Evolutionary conservation across 1,284 basidiomycete genomes (phyloP), one percentile per base, ranked within the genome.

Genomic region (Cystobasidiaceae sp.): DNA sequence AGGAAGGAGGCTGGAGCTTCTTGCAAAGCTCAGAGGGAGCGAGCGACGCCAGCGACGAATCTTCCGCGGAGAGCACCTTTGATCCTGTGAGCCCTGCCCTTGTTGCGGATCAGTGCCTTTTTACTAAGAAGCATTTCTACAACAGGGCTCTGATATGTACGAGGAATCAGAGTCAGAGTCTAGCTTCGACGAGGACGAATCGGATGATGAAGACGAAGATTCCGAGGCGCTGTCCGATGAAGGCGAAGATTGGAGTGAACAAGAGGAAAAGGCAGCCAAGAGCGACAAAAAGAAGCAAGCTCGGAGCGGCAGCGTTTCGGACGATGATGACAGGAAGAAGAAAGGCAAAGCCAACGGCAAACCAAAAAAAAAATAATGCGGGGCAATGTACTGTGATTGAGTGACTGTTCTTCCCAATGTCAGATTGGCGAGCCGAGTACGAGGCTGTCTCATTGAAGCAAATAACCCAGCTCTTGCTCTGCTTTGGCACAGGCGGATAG

Each of bases 1-100:
- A 87, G 69, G 86, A 89, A 62, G 93, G 93, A 27, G 96, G 96
- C 32, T 98, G 96, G 96, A 82, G 80, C 65, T 97, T 96, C 86
- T 82, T 98, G 66, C 75, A 75, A 59, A 69, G 69, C 7, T 73
- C 70, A 17, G 67, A 61, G 6, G 75, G 75, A 32, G 73, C 74
- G 33, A 72, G 71, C 46, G 71, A 70, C 4, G 76, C 71, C 30
- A 71, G 70, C 50, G 72, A 72, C 34, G 70, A 65, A 44, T 70
- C 59, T 27, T 69, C 68, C 13, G 72, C 70, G 28, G 70, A 70
- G 51, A 67, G 52, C 27, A 72, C 70, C 30, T 70, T 68, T 52
- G 72, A 68, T 34, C 74, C 59, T 13, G 59, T 60, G 44, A 2
- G n/a, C n/a, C n/a, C n/a, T n/a, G n/a, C n/a, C n/a, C n/a, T n/a